Conservation (phyloP, 2,329 filamentous ascomycete genomes). For the Coniochaeta sp. region DNA sequence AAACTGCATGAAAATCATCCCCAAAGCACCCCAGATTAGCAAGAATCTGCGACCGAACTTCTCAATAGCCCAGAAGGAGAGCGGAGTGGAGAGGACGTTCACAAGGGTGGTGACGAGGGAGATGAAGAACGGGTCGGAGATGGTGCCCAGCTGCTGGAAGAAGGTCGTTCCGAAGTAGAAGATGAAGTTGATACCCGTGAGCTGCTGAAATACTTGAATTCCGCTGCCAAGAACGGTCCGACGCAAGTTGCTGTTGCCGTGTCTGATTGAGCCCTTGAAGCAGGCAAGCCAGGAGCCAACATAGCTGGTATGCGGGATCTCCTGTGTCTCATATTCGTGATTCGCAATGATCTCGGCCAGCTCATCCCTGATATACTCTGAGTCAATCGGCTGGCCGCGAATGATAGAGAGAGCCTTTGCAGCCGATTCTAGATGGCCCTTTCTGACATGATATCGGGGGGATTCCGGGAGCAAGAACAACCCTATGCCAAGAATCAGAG, state of each 20-base stretch:
- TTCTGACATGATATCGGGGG: slow-evolving; percentile 65
- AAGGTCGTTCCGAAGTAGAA: slow-evolving; percentile 66
- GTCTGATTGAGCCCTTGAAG: slow-evolving; percentile 46
- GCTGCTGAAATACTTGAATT: slow-evolving; percentile 54
- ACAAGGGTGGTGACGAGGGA: slow-evolving; percentile 68
- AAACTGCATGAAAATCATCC: slow-evolving; percentile 56
- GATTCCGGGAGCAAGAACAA: slow-evolving; percentile 49
- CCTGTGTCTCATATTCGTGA: slow-evolving; percentile 58
- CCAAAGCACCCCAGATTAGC: slow-evolving; percentile 56
- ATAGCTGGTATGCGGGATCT: slow-evolving; percentile 51
- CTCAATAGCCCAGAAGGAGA: slow-evolving; percentile 56
- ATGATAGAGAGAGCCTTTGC: slow-evolving; percentile 48
- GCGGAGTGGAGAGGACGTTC: slow-evolving; percentile 57
- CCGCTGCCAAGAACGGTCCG: slow-evolving; percentile 49
- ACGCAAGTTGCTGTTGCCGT: slow-evolving; percentile 48
- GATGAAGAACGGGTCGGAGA: slow-evolving; percentile 63
- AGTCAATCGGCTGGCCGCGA: slow-evolving; percentile 57
- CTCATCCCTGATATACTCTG: slow-evolving; percentile 60
- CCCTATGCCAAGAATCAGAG: slow-evolving; percentile 26
- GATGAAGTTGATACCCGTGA: slow-evolving; percentile 58
- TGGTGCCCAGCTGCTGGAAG: slow-evolving; percentile 54
- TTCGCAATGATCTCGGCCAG: slow-evolving; percentile 69
- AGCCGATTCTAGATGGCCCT: slow-evolving; percentile 53
- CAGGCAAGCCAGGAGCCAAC: slow-evolving; percentile 52
- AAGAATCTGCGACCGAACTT: slow-evolving; percentile 57